Evolutionary conservation across 1,284 basidiomycete species (phyloP).

Genomic region (Microbotryum scabiosae): DNA sequence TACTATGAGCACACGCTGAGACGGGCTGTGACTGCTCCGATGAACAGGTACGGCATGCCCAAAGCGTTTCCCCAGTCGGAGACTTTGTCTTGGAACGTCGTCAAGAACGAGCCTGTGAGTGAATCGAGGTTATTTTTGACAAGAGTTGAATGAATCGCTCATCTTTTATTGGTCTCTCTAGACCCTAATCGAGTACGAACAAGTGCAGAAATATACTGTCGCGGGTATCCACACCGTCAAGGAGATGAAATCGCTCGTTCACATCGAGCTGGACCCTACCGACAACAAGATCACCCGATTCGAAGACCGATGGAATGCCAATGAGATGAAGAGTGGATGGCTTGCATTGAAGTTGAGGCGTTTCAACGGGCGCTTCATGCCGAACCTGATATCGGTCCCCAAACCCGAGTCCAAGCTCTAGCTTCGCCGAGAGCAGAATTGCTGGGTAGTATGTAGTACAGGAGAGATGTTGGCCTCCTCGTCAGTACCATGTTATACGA

Average conservation of each 20-base stretch:
- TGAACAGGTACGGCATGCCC: constrained; percentile 2
- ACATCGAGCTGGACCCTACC: neutral
- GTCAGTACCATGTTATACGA: too few relatives aligned
- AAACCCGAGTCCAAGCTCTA: too few relatives aligned
- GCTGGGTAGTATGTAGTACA: too few relatives aligned
- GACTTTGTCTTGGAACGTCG: constrained; percentile 3
- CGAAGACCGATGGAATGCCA: constrained; percentile 7
- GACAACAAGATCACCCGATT: neutral
- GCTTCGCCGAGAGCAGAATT: too few relatives aligned
- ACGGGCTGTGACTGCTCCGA: neutral
- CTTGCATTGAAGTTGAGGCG: too few relatives aligned
- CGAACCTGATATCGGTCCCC: too few relatives aligned
- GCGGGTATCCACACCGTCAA: neutral
- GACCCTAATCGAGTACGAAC: neutral
- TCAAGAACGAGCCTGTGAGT: neutral
- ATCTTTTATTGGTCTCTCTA: neutral
- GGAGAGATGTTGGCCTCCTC: too few relatives aligned
- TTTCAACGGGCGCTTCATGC: too few relatives aligned
- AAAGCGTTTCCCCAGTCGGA: constrained; percentile 3
- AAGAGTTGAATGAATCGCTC: neutral
- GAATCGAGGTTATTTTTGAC: neutral
- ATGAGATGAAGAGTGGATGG: neutral
- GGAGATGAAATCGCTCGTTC: constrained; percentile 2
- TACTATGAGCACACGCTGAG: neutral
- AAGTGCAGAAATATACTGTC: constrained; percentile 1